These are phyloP conservation scores for Aegilops umbellulata DNA, from an alignment of 176 grass and related monocot species.

Conservation along the genomic window DNA sequence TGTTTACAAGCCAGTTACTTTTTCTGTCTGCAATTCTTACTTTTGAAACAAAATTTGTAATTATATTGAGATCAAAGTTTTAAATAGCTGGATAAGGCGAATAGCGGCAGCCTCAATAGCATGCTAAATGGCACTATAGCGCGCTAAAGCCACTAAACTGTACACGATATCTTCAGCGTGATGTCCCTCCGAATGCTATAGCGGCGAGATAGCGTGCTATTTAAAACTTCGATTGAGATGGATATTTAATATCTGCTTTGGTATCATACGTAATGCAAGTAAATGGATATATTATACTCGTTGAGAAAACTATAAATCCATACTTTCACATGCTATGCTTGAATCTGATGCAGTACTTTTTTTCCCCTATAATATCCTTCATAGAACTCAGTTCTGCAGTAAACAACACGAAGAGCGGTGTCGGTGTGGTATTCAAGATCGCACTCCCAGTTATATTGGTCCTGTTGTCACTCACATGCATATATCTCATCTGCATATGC, in stretches of 20 bases:
- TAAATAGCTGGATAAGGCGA: too few species aligned
- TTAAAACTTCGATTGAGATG: not conserved
- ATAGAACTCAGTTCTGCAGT: not conserved
- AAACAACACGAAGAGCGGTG: not conserved
- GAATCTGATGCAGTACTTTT: not conserved
- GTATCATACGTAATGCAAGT: constrained; percentile 19
- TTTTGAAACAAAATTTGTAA: not conserved
- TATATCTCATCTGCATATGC: not conserved
- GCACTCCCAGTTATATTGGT: not conserved
- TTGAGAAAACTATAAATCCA: not conserved
- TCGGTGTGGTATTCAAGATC: not conserved
- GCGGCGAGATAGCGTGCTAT: fast-evolving
- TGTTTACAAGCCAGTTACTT: not conserved
- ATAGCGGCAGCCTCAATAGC: too few species aligned
- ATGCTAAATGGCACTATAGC: too few species aligned
- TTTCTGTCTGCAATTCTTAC: not conserved
- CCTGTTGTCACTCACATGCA: not conserved
- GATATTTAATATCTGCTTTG: constrained; percentile 17
- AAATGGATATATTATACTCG: not conserved
- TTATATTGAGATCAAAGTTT: not conserved
- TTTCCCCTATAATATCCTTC: not conserved
- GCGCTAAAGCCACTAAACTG: too few species aligned
- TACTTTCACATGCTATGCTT: not conserved
- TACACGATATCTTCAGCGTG: too few species aligned
- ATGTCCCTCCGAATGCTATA: too few species aligned